A percentile compares a stretch with the other conserved stretches of the same genome.
Evolutionary conservation across 2,329 filamentous ascomycete genomes (phyloP).

Genomic region (Hortaea sp.): DNA sequence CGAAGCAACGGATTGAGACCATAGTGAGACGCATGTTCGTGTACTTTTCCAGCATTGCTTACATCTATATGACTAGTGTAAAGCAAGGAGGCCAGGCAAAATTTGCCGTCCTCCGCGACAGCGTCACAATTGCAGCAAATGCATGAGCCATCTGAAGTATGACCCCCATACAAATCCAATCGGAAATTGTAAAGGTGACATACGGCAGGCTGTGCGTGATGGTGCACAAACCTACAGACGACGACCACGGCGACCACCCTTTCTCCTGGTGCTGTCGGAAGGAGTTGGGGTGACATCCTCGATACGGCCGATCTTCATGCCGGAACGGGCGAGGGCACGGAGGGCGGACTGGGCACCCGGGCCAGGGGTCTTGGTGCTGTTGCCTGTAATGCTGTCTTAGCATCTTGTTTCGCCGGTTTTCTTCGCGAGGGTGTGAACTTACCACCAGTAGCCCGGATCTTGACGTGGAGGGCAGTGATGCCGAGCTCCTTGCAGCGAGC

Average conservation of each 20-base stretch:
- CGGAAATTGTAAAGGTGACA: neutral
- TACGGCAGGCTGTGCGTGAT: neutral
- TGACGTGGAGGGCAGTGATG: slow-evolving; percentile 98
- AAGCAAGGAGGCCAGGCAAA: slow-evolving; percentile 26
- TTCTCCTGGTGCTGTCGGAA: slow-evolving; percentile 98
- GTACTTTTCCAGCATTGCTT: neutral
- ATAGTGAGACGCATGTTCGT: neutral
- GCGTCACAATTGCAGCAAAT: slow-evolving; percentile 25
- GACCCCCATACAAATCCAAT: slow-evolving; percentile 1
- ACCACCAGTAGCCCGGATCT: slow-evolving; percentile 99
- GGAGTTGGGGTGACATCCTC: slow-evolving; percentile 99
- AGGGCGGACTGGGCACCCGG: slow-evolving; percentile 98
- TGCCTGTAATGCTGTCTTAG: slow-evolving; percentile 48
- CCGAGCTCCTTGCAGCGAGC: slow-evolving; percentile 77
- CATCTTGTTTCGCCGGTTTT: neutral
- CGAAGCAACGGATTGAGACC: no score
- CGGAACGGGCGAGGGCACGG: slow-evolving; percentile 94
- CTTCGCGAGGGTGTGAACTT: slow-evolving; percentile 27
- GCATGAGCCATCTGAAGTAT: slow-evolving; percentile 9
- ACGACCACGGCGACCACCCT: slow-evolving; percentile 99
- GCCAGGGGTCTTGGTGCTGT: slow-evolving; percentile 99
- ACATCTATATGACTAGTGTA: slow-evolving; percentile 1
- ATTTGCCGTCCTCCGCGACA: slow-evolving; percentile 30
- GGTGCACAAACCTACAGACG: slow-evolving; percentile 60
- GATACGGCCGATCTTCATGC: slow-evolving; percentile 99